These are phyloP conservation scores for Scalesia atractyloides DNA, from an alignment of 129 eudicot genomes.

Conservation along the genomic window DNA sequence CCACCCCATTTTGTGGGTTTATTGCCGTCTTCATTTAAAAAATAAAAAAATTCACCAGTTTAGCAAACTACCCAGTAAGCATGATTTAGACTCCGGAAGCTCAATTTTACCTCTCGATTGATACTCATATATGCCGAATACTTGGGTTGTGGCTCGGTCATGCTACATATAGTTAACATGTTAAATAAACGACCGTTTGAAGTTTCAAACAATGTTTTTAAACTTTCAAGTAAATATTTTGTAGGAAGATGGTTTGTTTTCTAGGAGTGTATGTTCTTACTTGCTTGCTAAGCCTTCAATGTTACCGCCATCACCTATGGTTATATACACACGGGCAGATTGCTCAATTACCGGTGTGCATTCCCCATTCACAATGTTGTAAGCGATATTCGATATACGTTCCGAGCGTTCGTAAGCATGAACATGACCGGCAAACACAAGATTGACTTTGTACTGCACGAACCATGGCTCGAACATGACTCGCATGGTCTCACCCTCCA, in stretches of 20 bases:
- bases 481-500: constrained; percentile 74
- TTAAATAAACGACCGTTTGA: background rate
- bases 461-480: constrained; percentile 62
- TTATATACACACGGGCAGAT: constrained; percentile 63
- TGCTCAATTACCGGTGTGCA: constrained; percentile 48
- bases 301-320: constrained; percentile 67
- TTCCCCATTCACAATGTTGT: constrained; percentile 54
- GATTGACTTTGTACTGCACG: constrained; percentile 55
- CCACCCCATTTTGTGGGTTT: no score
- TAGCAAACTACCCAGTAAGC: no score
- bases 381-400: constrained; percentile 58
- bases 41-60: no score
- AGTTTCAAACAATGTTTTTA: background rate
- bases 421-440: constrained; percentile 69
- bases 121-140: constrained; percentile 54
- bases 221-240: background rate
- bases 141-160: constrained; percentile 63
- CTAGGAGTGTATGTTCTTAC: constrained; percentile 28
- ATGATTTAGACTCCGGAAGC: no score
- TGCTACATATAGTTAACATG: constrained; percentile 32
- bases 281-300: constrained; percentile 58
- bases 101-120: no score
- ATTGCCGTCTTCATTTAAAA: no score
- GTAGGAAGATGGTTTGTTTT: no score
- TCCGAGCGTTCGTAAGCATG: constrained; percentile 68